Percentiles rank a stretch among this genome's conserved stretches.
phyloP scores from a whole-genome alignment of 176 grass and related monocot species.

The Zoysia japonica region DNA sequence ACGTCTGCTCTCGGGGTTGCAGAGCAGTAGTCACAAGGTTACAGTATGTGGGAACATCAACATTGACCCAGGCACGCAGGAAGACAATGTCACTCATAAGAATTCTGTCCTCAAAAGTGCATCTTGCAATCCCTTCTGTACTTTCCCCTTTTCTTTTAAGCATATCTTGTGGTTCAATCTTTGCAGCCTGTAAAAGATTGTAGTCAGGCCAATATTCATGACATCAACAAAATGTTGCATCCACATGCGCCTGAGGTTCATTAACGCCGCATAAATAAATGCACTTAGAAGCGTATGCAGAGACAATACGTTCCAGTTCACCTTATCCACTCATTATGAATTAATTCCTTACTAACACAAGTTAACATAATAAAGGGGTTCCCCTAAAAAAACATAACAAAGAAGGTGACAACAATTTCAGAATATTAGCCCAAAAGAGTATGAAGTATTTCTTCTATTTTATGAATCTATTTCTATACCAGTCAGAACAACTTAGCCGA shows the following conservation, averaged over 20 bases:
- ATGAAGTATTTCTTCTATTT: not conserved
- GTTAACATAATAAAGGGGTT: not conserved
- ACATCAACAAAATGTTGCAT: not conserved
- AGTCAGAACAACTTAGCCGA: not conserved
- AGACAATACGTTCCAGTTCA: constrained; percentile 6
- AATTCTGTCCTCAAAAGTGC: constrained; percentile 96
- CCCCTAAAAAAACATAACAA: too few species aligned
- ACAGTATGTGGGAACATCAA: constrained; percentile 75
- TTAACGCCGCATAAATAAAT: constrained; percentile 1
- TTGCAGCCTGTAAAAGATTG: constrained; percentile 63
- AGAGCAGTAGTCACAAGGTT: constrained; percentile 77
- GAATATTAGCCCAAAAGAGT: not conserved
- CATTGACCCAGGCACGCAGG: constrained; percentile 87
- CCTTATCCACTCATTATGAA: not conserved
- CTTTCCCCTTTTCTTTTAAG: constrained; percentile 65
- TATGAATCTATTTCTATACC: not conserved
- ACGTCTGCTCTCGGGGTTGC: constrained; percentile 62
- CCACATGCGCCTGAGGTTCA: not conserved
- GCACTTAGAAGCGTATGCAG: not conserved
- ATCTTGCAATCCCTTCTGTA: constrained; percentile 88
- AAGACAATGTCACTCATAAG: constrained; percentile 99
- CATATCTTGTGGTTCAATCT: constrained; percentile 63
- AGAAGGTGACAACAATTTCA: not conserved
- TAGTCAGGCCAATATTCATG: not conserved
- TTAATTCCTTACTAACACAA: not conserved